These are phyloP conservation scores for Rhizophagus sp. DNA, from an alignment of 192 early-diverging fungal species.

Conservation along the genomic window DNA sequence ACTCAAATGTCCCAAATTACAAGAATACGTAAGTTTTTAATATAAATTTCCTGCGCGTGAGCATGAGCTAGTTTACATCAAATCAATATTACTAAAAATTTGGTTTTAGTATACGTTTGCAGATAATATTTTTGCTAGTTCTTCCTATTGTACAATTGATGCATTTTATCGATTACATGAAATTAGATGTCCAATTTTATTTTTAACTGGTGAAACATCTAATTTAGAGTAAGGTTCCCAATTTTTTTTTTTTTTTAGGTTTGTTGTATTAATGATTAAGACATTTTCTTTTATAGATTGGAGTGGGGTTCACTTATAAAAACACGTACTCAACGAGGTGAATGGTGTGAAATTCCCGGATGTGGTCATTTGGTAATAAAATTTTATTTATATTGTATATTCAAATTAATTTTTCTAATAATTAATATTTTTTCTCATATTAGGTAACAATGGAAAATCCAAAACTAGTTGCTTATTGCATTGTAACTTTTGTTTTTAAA, in stretches of 20 bases:
- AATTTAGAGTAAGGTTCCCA: conserved; percentile 38
- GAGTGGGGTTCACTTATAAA: not conserved
- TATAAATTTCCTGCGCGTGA: not conserved
- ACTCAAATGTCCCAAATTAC: conserved; percentile 45
- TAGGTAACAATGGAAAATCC: conserved; percentile 15
- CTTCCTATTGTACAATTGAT: conserved; percentile 23
- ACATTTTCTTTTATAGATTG: not conserved
- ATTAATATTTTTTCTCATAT: not conserved
- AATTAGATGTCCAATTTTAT: conserved; percentile 43
- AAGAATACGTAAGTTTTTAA: conserved; percentile 44
- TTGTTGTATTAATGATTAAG: not conserved
- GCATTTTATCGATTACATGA: conserved; percentile 35
- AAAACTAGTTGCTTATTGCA: not conserved
- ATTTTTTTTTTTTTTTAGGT: not conserved
- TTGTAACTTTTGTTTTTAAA: not conserved
- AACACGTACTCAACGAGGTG: not conserved
- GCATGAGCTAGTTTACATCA: too few relatives aligned
- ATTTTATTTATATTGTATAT: not conserved
- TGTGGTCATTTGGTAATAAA: not conserved
- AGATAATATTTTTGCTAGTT: not conserved
- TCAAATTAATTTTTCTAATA: not conserved
- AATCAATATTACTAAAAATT: not conserved
- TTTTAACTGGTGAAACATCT: conserved; percentile 40
- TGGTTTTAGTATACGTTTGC: conserved; percentile 28
- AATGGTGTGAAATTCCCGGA: not conserved